Conservation (phyloP, 257 asterid genomes). For the Eucommia ulmoides region DNA sequence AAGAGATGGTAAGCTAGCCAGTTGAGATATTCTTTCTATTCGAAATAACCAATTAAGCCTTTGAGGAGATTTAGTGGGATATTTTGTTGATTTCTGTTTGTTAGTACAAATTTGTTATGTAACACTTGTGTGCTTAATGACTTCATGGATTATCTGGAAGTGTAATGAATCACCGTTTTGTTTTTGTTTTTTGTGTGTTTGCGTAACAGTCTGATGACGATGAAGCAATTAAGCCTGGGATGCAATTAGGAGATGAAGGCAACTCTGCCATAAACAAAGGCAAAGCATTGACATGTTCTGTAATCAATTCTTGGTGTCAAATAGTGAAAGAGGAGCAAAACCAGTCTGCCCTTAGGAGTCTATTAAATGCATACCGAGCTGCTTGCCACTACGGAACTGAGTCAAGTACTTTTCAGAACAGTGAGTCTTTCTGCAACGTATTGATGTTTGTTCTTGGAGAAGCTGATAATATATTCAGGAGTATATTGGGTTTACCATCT, state of each 20-base stretch:
- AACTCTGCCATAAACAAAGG: conserved; percentile 23
- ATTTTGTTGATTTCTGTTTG: too few species aligned
- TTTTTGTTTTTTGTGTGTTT: not conserved
- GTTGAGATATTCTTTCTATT: not conserved
- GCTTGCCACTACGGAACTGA: conserved; percentile 85
- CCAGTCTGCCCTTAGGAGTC: conserved; percentile 41
- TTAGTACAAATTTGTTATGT: too few species aligned
- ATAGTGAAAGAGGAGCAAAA: conserved; percentile 41
- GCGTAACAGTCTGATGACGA: conserved; percentile 61
- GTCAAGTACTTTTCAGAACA: conserved; percentile 44
- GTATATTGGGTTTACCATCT: conserved; percentile 47
- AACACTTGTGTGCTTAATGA: not conserved
- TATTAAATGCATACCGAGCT: conserved; percentile 86
- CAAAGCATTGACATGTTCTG: conserved; percentile 35
- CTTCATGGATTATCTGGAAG: not conserved
- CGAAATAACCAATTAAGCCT: too few species aligned
- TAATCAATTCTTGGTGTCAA: conserved; percentile 47
- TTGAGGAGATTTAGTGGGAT: too few species aligned
- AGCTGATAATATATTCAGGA: conserved; percentile 53
- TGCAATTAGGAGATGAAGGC: conserved; percentile 23
- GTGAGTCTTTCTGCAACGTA: conserved; percentile 56
- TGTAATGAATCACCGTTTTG: not conserved
- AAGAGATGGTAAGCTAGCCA: conserved; percentile 41
- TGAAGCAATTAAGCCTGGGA: conserved; percentile 35
- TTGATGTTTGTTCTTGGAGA: conserved; percentile 51